Conservation (phyloP, 2,329 filamentous ascomycete species). For the Truncatella angustata region DNA sequence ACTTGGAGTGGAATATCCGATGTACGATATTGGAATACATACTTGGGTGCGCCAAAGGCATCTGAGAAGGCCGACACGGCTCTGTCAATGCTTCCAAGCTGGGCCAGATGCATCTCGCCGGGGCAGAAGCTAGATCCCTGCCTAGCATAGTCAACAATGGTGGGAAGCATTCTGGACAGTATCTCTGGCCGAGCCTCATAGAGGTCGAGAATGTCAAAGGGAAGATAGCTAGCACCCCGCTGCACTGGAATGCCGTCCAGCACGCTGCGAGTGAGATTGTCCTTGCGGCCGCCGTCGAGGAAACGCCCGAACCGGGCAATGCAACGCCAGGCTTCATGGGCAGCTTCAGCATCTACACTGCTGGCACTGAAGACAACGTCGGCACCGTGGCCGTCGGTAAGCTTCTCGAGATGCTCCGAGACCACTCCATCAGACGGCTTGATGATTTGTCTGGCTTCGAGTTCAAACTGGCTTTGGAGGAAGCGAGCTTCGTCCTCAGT, state of each 20-base stretch:
- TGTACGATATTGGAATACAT: slow-evolving; percentile 21
- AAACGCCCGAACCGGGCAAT: slow-evolving; percentile 20
- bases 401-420: slow-evolving; percentile 5
- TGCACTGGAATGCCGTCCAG: slow-evolving; percentile 20
- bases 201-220: slow-evolving; percentile 19
- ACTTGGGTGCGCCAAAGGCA: not conserved
- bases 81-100: slow-evolving; percentile 16
- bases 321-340: slow-evolving; percentile 19
- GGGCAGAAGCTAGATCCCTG: slow-evolving; percentile 10
- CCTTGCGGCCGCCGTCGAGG: slow-evolving; percentile 20
- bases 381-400: slow-evolving; percentile 12
- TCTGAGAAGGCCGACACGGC: slow-evolving; percentile 18
- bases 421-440: not conserved
- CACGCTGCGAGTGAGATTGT: slow-evolving; percentile 17
- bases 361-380: slow-evolving; percentile 20
- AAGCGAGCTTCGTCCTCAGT: slow-evolving; percentile 13
- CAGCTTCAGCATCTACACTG: slow-evolving; percentile 4
- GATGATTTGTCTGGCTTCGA: slow-evolving; percentile 12
- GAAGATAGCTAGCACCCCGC: slow-evolving; percentile 24
- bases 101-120: slow-evolving; percentile 3
- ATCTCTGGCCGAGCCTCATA: slow-evolving; percentile 14
- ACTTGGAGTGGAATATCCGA: not conserved
- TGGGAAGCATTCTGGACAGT: slow-evolving; percentile 15
- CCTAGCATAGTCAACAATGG: slow-evolving; percentile 10
- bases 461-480: slow-evolving; percentile 12